Evolutionary conservation across 2,329 filamentous ascomycete species (phyloP), one percentile per base, ranked within the genome.

Genomic region (Trichophyton schoenleinii): DNA sequence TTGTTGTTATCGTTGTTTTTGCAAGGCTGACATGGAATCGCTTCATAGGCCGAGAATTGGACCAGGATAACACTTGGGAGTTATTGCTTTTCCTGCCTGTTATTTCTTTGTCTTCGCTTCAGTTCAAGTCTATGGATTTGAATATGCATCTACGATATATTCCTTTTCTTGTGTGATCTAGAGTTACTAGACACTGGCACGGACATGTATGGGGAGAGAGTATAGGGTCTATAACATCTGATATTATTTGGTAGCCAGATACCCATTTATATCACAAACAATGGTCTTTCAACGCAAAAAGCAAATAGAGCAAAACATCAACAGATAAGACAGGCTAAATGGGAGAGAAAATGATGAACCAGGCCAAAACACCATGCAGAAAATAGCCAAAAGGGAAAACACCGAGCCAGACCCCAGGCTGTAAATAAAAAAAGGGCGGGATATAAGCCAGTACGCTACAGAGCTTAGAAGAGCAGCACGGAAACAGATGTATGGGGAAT

Each of bases 1-100:
- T 42, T 52, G 11, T 57, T 31, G 34, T 13, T 13, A 13, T 13
- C 55, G 53, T 42, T 58, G 61, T 20, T 13, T 38, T 11, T n/a
- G 60, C 25, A 66, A 70, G 55, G 68, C 64, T 46, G 34, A 58
- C 61, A 15, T 36, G 49, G 59, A 34, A 46, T 25, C 42, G 28
- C 20, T 57, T 36, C 38, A 58, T 59, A 74, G 73, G 72, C 72
- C 71, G 53, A 74, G 73, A 66, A 74, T 75, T 60, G 73, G 72
- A 61, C 59, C 59, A 38, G 64, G 64, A 48, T 65, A 65, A 65
- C 20, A 49, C 41, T 36, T 36, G 52, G 11, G 4, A 52, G 22
- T 20, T 28, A 13, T 52, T 25, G 46, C 46, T 52, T 44, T 44
- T 44, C 15, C n/a, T 18, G 15, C n/a, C 6, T 20, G 4, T 4